Base-by-base conservation (phyloP, 2,329 filamentous ascomycete genomes). In the Cladobotryum protrusum region DNA sequence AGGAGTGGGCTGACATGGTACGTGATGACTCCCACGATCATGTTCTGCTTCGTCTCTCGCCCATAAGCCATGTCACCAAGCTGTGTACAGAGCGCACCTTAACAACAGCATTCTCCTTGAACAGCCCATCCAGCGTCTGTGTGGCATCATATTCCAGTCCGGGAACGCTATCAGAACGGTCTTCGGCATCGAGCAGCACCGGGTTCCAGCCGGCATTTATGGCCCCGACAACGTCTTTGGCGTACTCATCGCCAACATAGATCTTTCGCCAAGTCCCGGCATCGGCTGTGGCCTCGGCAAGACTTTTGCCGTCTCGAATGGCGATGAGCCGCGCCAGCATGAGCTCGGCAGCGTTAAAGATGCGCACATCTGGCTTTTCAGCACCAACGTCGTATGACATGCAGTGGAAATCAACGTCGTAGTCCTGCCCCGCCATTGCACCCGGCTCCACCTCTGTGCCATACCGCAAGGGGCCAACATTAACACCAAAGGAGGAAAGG, bases 351-450 rank as follows among this genome's bases (percentile, higher is more conserved):
- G 78, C 74, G 1, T 69, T 61, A 53, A 85, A 86, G 2, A 86
- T 82, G 3, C 60, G 56, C 8, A 51, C 54, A 47, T 81, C 69
- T 0, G 83, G 83, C 61, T 86, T 86, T 55, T 79, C 78, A 19
- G 66, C 60, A 0, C 81, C 82, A 4, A 79, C 76, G 56, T 85
- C 80, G 55, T 85, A 86, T 15, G 81, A 85, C 61, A 83, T 73
- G 52, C 78, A 77, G 6, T 77, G 70, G 53, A 85, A 83, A 57
- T 78, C 74, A 40, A 85, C 65, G 55, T 64, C 67, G 45, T 57
- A 61, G 17, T 49, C 43, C 13, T 47, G 37, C 12, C 24, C 59
- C 20, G 33, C 5, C 5, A 4, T 6, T 7, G 19, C 29, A 7
- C 8, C 11, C 3, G 34, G 14, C 11, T 51, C 47, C 5, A 34